phyloP scores from a whole-genome alignment of 495 filamentous ascomycete genomes.

The Aspergillus cristatus region DNA sequence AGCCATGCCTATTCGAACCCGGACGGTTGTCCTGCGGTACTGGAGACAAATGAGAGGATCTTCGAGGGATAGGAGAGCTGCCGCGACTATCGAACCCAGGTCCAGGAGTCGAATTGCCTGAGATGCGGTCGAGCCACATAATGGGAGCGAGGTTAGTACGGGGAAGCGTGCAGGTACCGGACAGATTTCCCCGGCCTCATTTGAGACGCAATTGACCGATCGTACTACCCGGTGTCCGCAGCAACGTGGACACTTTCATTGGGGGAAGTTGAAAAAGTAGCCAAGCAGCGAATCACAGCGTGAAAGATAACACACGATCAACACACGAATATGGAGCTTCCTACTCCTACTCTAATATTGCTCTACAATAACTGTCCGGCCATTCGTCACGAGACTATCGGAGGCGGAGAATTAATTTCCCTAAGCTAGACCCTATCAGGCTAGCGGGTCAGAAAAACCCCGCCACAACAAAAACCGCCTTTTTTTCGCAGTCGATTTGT shows the following conservation, averaged over 20 bases:
- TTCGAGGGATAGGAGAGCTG: slow-evolving; percentile 59
- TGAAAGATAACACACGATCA: too few species aligned
- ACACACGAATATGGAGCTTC: too few species aligned
- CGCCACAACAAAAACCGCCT: slow-evolving; percentile 29
- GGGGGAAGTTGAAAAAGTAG: too few species aligned
- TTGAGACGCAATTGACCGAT: neutral
- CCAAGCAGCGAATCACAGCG: too few species aligned
- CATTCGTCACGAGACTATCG: slow-evolving; percentile 6
- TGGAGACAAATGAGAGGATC: slow-evolving; percentile 39
- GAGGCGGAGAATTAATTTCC: neutral
- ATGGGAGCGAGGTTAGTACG: slow-evolving; percentile 10
- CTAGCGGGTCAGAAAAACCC: slow-evolving; percentile 26
- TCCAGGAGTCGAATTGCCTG: slow-evolving; percentile 57
- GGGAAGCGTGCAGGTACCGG: slow-evolving; percentile 8
- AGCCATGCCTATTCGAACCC: slow-evolving; percentile 51
- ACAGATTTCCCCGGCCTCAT: slow-evolving; percentile 5
- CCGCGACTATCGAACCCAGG: slow-evolving; percentile 54
- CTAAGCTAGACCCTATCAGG: slow-evolving; percentile 21
- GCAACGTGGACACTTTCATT: neutral
- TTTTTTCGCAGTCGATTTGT: slow-evolving; percentile 21
- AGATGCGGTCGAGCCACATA: slow-evolving; percentile 88
- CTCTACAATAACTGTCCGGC: too few species aligned
- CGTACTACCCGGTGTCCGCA: neutral
- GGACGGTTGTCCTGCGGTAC: slow-evolving; percentile 44
- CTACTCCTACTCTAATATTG: too few species aligned